phyloP scores from a whole-genome alignment of 306 rosid genomes.

The Cicer yamashitae region DNA sequence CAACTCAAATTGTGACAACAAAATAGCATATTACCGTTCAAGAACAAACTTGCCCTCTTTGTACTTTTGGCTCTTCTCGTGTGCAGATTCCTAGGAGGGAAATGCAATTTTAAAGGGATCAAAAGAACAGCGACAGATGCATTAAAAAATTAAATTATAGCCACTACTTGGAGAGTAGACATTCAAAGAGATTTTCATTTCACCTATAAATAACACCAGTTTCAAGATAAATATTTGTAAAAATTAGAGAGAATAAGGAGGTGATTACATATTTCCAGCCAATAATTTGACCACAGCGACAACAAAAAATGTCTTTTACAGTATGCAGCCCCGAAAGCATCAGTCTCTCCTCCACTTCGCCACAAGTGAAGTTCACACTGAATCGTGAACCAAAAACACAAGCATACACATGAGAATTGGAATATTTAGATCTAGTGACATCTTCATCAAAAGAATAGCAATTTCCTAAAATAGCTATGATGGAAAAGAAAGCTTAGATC shows the following conservation, averaged over 20 bases:
- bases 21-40: slow-evolving; percentile 66
- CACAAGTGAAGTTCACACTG: slow-evolving; percentile 75
- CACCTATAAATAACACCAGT: slow-evolving; percentile 21
- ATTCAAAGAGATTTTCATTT: background rate
- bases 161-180: background rate
- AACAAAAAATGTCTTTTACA: slow-evolving; percentile 83
- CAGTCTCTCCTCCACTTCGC: slow-evolving; percentile 71
- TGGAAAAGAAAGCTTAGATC: slow-evolving; percentile 1
- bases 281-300: slow-evolving; percentile 83
- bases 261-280: slow-evolving; percentile 93
- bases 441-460: background rate
- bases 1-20: slow-evolving; percentile 17
- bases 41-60: slow-evolving; percentile 94
- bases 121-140: background rate
- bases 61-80: slow-evolving; percentile 80
- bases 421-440: slow-evolving; percentile 31
- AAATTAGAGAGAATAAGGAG: slow-evolving; percentile 39
- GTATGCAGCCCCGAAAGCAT: slow-evolving; percentile 87
- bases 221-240: slow-evolving; percentile 16
- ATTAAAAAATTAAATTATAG: background rate
- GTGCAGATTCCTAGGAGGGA: slow-evolving; percentile 70
- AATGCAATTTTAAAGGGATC: slow-evolving; percentile 10
- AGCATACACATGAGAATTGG: slow-evolving; percentile 18
- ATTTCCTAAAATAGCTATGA: background rate
- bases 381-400: slow-evolving; percentile 26